Conservation (phyloP, 2,329 filamentous ascomycete species). For the Ophiosphaerella herpotricha region DNA sequence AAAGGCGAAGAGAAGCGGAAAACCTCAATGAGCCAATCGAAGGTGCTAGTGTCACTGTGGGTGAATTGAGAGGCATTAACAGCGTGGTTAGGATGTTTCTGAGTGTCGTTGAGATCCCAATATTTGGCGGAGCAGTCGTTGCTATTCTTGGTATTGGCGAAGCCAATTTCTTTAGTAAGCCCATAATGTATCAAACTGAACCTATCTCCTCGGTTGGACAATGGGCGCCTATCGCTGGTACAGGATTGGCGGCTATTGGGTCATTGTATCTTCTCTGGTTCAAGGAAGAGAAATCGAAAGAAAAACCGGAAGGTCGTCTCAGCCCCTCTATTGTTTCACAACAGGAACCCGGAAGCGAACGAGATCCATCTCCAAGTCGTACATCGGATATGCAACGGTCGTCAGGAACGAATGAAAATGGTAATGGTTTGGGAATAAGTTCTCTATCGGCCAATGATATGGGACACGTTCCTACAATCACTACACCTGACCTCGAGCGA, state of each 20-base stretch:
- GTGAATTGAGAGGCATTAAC: constrained; percentile 54
- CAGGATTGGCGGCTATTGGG: constrained; percentile 61
- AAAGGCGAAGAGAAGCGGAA: constrained; percentile 46
- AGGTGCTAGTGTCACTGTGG: constrained; percentile 60
- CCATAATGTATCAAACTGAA: constrained; percentile 64
- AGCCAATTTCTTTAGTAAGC: constrained; percentile 64
- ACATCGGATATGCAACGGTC: constrained; percentile 1
- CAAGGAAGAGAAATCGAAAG: constrained; percentile 34
- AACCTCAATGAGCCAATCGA: constrained; percentile 51
- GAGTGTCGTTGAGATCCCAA: constrained; percentile 58
- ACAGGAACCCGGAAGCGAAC: constrained; percentile 30
- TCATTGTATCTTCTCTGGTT: constrained; percentile 61
- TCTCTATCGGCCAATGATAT: constrained; percentile 18
- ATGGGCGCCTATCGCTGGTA: constrained; percentile 65
- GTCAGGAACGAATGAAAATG: not conserved
- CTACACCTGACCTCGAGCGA: constrained; percentile 9
- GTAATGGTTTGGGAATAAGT: constrained; percentile 15
- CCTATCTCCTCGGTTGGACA: constrained; percentile 65
- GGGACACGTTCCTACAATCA: constrained; percentile 19
- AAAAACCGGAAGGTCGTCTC: constrained; percentile 7
- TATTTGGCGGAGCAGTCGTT: constrained; percentile 64
- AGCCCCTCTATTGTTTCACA: constrained; percentile 5
- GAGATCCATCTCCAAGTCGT: constrained; percentile 4
- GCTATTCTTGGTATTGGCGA: constrained; percentile 66
- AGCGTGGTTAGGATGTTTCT: constrained; percentile 43